Evolutionary conservation across 352 stramenopile species (phyloP).

Genomic region (Phytophthora brassicae): DNA sequence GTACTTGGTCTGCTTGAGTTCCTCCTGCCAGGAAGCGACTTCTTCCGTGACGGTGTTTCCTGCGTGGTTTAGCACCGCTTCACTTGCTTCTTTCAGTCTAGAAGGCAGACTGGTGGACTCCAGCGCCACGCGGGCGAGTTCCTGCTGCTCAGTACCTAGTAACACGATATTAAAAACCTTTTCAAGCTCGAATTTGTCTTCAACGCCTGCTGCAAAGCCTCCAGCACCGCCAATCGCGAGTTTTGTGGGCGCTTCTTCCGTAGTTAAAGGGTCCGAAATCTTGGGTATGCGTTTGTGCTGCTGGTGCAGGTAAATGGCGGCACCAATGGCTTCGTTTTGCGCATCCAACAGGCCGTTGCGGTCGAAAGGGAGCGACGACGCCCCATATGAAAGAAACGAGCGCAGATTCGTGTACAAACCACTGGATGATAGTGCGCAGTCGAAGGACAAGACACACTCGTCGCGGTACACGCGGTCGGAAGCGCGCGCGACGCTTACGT

Average conservation of each 20-base stretch:
- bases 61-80: slow-evolving; percentile 72
- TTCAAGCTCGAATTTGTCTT: slow-evolving; percentile 90
- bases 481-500: slow-evolving; percentile 51
- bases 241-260: slow-evolving; percentile 70
- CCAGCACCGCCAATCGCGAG: slow-evolving; percentile 95
- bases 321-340: slow-evolving; percentile 16
- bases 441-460: slow-evolving; percentile 98
- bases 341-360: slow-evolving; percentile 21
- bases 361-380: slow-evolving; percentile 65
- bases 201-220: slow-evolving; percentile 87
- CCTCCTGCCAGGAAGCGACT: slow-evolving; percentile 82
- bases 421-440: slow-evolving; percentile 71
- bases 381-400: slow-evolving; percentile 92
- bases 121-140: slow-evolving; percentile 36
- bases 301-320: slow-evolving; percentile 80
- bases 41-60: slow-evolving; percentile 78
- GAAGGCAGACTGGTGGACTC: slow-evolving; percentile 42
- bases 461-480: slow-evolving; percentile 93
- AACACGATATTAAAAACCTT: slow-evolving; percentile 82
- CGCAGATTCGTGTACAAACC: slow-evolving; percentile 93
- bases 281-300: slow-evolving; percentile 48
- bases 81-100: slow-evolving; percentile 53
- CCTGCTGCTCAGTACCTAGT: slow-evolving; percentile 48
- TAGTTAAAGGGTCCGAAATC: neutral
- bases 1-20: slow-evolving; percentile 79